Conservation (phyloP, 306 rosid genomes). For the Ochetophila trinervis region DNA sequence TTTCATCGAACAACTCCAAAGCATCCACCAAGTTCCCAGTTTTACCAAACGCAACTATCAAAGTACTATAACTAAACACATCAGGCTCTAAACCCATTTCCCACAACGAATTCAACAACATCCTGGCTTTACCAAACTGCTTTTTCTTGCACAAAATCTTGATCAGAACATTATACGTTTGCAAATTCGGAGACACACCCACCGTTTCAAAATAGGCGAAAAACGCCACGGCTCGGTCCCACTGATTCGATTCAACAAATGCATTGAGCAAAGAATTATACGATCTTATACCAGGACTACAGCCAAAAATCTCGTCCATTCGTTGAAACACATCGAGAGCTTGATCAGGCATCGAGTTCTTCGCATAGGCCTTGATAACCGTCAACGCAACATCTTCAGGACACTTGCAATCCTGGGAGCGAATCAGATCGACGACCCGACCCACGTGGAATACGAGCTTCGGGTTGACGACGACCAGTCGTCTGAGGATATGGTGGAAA, state of each 20-base stretch:
- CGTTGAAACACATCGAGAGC: slow-evolving; percentile 54
- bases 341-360: slow-evolving; percentile 68
- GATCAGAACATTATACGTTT: slow-evolving; percentile 62
- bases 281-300: slow-evolving; percentile 61
- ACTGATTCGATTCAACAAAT: slow-evolving; percentile 59
- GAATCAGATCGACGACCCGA: slow-evolving; percentile 48
- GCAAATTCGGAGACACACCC: slow-evolving; percentile 59
- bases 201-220: slow-evolving; percentile 50
- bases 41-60: slow-evolving; percentile 52
- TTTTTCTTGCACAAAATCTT: slow-evolving; percentile 69
- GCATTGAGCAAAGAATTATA: slow-evolving; percentile 71
- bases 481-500: slow-evolving; percentile 70
- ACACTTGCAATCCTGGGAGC: slow-evolving; percentile 50
- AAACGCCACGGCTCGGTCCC: slow-evolving; percentile 65
- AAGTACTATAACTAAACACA: slow-evolving; percentile 59
- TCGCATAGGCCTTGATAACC: slow-evolving; percentile 69
- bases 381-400: slow-evolving; percentile 72
- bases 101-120: slow-evolving; percentile 66
- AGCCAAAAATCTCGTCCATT: slow-evolving; percentile 71
- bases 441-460: slow-evolving; percentile 39
- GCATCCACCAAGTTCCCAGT: slow-evolving; percentile 51
- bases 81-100: slow-evolving; percentile 55
- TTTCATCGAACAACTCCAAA: slow-evolving; percentile 78
- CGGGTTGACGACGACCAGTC: slow-evolving; percentile 45
- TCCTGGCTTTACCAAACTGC: slow-evolving; percentile 63